A percentile compares a stretch with the other conserved stretches of the same genome.
Evolutionary conservation across 257 asterid species (phyloP).

Genomic region (Primulina eburnea): DNA sequence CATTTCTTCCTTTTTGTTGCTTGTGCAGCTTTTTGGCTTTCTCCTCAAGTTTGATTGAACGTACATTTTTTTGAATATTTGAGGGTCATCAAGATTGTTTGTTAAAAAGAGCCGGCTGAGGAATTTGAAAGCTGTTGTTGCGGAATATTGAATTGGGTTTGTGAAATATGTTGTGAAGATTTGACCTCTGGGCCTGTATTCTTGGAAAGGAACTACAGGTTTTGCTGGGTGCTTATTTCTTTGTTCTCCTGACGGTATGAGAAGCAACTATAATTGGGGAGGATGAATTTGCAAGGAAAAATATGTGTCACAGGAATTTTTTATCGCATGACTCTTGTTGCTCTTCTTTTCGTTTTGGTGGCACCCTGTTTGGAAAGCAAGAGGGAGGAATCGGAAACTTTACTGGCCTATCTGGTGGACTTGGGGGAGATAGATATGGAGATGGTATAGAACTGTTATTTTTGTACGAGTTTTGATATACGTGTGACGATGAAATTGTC

Average conservation of each 20-base stretch:
- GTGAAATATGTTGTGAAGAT: conserved; percentile 24
- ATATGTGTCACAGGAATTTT: conserved; percentile 41
- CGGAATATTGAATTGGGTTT: conserved; percentile 26
- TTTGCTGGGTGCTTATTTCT: conserved; percentile 24
- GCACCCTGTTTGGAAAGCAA: conserved; percentile 41
- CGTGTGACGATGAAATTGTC: not conserved
- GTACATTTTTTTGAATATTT: conserved; percentile 22
- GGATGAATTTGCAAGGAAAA: conserved; percentile 43
- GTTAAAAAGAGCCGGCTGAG: conserved; percentile 21
- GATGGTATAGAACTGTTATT: conserved; percentile 43
- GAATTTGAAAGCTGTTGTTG: conserved; percentile 22
- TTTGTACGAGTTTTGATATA: conserved; percentile 21
- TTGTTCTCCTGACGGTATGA: conserved; percentile 45
- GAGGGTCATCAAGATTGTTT: conserved; percentile 27
- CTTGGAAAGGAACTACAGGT: not conserved
- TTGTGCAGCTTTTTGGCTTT: conserved; percentile 6
- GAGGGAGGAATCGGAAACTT: conserved; percentile 41
- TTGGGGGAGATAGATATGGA: conserved; percentile 51
- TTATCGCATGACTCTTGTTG: conserved; percentile 38
- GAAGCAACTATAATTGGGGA: conserved; percentile 39
- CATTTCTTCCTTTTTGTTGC: conserved; percentile 20
- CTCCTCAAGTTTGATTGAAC: conserved; percentile 11
- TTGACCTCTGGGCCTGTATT: conserved; percentile 18
- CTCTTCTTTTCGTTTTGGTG: conserved; percentile 38
- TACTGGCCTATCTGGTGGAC: conserved; percentile 43